These are phyloP conservation scores for Pilaira anomala DNA, from an alignment of 192 early-diverging fungal species.

Conservation along the genomic window DNA sequence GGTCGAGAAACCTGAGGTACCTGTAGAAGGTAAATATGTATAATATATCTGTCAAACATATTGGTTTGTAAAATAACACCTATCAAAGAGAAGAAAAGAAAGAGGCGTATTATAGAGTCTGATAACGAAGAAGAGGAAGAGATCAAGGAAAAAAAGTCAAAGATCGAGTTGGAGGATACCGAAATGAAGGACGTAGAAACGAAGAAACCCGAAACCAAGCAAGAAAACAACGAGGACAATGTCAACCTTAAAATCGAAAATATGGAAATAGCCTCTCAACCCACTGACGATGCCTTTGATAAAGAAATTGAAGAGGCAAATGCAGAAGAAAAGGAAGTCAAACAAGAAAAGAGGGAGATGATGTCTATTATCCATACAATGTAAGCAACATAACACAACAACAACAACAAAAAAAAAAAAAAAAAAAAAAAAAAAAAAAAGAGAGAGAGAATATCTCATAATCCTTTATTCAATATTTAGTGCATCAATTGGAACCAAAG, in stretches of 20 bases:
- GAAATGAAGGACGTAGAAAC: background rate
- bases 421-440: no score
- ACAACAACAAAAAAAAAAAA: no score
- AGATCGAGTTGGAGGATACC: background rate
- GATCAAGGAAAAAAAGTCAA: background rate
- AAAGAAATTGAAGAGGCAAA: constrained; percentile 28
- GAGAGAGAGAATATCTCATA: background rate
- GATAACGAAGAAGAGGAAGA: background rate
- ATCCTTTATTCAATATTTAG: background rate
- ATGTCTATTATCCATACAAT: constrained; percentile 21
- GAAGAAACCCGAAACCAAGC: background rate
- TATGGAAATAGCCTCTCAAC: no score
- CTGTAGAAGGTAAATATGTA: no score
- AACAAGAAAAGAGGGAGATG: constrained; percentile 11
- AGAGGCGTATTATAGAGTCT: no score
- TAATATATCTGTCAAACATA: no score
- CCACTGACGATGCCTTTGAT: constrained; percentile 3
- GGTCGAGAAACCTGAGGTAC: no score
- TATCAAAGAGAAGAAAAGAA: no score
- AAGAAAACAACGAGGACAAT: background rate
- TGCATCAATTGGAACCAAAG: constrained; percentile 10
- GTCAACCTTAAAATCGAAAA: background rate
- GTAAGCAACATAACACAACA: background rate
- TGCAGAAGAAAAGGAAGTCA: constrained; percentile 28
- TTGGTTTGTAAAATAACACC: no score